Evolutionary conservation across 768 basidiomycete genomes (phyloP), one percentile per base, ranked within the genome.

Genomic region (Mycena filopes): DNA sequence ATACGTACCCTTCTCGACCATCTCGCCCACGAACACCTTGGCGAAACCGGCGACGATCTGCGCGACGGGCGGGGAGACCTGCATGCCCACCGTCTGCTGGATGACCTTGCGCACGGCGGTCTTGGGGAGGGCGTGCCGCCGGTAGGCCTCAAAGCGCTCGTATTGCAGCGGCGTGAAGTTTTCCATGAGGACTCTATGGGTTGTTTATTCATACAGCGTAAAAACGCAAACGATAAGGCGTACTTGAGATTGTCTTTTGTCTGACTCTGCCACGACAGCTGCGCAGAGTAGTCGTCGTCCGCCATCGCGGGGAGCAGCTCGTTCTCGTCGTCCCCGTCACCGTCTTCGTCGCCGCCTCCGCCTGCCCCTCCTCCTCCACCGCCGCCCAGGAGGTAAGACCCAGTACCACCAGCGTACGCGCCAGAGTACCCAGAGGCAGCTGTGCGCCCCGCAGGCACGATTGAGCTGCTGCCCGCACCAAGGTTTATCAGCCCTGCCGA

Each of bases 1-100:
- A 58, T 5, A 48, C 21, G 18, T 82, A 93, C 94, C 94, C 79
- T 91, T 92, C 73, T 96, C 95, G 20, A 96, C 86, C 7, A 97
- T 92, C 75, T 96, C 95, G 3, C 95, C 95, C 4, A 97, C 94
- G 65, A 96, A 97, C 0, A 97, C 94, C 73, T 96, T 97, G 16
- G 87, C 85, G 61, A 97, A 92, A 65, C 95, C 95, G 7, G 94
- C 94, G 3, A 96, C 91, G 46, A 96, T 88, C 67, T 95, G 94
- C 2, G 95, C 91, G 6, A 96, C 92, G 4, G 93, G 92, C 70
- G 90, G 89, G 4, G 94, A 94, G 8, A 93, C 92, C 71, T 94
- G 92, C 63, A 94, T 90, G 18, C 90, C 90, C 0, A 89, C 81
- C 1, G 87, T 86, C 76, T 94, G 92, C 72, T 94, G 93, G 66